Conservation (phyloP, 306 rosid genomes). For the Pterocarpus santalinus region DNA sequence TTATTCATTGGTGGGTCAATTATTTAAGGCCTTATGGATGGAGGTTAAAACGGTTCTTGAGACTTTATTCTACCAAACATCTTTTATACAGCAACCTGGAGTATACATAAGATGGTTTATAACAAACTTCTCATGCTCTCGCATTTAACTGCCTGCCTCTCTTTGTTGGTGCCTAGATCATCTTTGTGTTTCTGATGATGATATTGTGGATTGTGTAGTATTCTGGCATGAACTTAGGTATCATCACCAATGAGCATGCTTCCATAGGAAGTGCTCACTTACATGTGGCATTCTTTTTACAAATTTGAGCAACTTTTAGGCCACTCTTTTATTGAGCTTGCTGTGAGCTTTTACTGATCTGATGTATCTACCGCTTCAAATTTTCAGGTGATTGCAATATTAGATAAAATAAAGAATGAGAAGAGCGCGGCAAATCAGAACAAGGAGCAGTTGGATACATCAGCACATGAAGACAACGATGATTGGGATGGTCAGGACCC, state of each 20-base stretch:
- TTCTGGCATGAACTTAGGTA: constrained; percentile 23
- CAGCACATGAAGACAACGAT: constrained; percentile 53
- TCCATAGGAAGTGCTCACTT: constrained; percentile 6
- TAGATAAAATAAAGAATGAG: constrained; percentile 82
- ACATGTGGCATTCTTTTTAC: constrained; percentile 24
- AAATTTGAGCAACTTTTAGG: constrained; percentile 38
- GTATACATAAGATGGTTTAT: neutral
- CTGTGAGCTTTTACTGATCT: constrained; percentile 40
- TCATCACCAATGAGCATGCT: neutral
- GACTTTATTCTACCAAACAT: constrained; percentile 1
- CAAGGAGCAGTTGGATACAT: constrained; percentile 54
- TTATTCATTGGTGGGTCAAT: constrained; percentile 1
- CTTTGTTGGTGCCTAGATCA: neutral
- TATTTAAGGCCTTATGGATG: neutral
- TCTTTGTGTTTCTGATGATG: neutral
- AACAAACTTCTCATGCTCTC: constrained; percentile 9
- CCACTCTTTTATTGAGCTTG: constrained; percentile 7
- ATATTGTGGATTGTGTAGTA: neutral
- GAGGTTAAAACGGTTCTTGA: constrained; percentile 2
- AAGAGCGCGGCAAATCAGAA: constrained; percentile 47
- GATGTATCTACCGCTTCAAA: constrained; percentile 26
- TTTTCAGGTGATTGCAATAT: constrained; percentile 87
- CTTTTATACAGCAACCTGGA: neutral
- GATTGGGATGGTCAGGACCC: constrained; percentile 80
- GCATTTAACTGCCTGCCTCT: neutral